Percentiles rank a stretch among this genome's conserved stretches.
These are phyloP conservation scores for Rhododendron ferrugineum DNA, from an alignment of 148 eudicot genomes.

Conservation along the genomic window DNA sequence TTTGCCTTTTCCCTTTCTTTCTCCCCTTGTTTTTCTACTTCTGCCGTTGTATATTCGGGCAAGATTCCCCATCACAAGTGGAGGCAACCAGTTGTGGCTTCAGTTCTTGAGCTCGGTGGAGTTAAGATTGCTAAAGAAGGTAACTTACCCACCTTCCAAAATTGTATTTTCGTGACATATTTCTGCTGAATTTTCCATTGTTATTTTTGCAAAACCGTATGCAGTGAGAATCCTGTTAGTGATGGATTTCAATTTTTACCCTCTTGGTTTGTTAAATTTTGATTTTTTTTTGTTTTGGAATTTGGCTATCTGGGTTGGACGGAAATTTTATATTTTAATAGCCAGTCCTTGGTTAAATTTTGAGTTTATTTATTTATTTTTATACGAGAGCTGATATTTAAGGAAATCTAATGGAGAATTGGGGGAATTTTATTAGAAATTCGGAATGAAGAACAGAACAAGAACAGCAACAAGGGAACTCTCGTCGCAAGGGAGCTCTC, in stretches of 20 bases:
- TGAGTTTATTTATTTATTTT: not conserved
- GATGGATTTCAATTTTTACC: not conserved
- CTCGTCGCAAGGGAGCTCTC: too few species aligned
- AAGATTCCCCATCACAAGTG: constrained; percentile 27
- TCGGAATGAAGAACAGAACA: too few species aligned
- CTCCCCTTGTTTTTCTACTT: constrained; percentile 30
- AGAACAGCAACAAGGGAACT: too few species aligned
- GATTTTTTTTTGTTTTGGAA: not conserved
- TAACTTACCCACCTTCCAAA: constrained; percentile 22
- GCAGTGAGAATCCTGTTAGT: not conserved
- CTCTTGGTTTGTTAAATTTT: not conserved
- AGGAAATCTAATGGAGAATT: too few species aligned
- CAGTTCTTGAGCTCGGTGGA: constrained; percentile 66
- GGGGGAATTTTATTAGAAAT: too few species aligned
- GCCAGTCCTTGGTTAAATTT: not conserved
- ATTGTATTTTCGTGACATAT: constrained; percentile 7
- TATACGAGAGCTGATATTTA: too few species aligned
- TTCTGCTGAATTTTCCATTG: not conserved
- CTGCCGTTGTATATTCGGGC: constrained; percentile 24
- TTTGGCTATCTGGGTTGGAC: not conserved
- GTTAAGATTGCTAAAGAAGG: constrained; percentile 64
- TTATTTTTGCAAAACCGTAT: not conserved
- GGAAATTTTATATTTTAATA: not conserved
- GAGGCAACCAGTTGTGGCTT: constrained; percentile 33
- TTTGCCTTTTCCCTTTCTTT: constrained; percentile 25